Evolutionary conservation across 768 basidiomycete genomes (phyloP), one percentile per base, ranked within the genome.

Genomic region (Lanmaoa pseudosensibilis): DNA sequence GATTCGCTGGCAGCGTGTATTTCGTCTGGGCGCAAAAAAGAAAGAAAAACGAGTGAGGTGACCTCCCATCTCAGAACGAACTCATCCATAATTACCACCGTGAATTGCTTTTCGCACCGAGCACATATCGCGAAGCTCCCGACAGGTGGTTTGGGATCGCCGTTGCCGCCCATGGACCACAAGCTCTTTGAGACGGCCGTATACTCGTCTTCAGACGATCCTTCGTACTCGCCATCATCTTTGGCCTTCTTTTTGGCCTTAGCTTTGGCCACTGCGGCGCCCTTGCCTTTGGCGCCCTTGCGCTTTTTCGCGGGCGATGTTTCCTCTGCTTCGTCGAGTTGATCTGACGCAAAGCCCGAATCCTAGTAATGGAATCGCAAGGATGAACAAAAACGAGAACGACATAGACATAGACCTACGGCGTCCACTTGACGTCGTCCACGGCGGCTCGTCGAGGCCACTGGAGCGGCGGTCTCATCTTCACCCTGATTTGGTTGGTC

Each of bases 91-190:
- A 86, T 55, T 71, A 97, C 96, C 66, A 95, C 90, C 16, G 92
- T 92, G 68, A 96, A 97, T 62, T 87, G 84, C 56, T 89, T 87
- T 49, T 80, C 78, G 69, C 96, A 99, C 52, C 81, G 80, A 2
- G 85, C 90, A 67, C 97, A 99, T 8, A 80, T 75, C 61, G 86
- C 86, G 53, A 95, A 89, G 60, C 84, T 85, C 1, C 96, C 96
- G 5, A 87, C 78, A 4, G 87, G 77, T 1, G 88, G 90, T 56
- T 87, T 87, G 0, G 70, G 60, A 18, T 60, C 46, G 59, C 73
- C 36, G 62, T 60, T 55, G 43, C 69, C 67, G 61, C 73, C 62
- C 62, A 60, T 62, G 38, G 65, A 48, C 71, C 75, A 74, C 67
- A 78, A 61, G 46, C 76, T 77, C 66, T 80, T 86, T 11, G 85